These are phyloP conservation scores for Lachnum nothofagi DNA, from an alignment of 2,329 filamentous ascomycete genomes.

Conservation along the genomic window DNA sequence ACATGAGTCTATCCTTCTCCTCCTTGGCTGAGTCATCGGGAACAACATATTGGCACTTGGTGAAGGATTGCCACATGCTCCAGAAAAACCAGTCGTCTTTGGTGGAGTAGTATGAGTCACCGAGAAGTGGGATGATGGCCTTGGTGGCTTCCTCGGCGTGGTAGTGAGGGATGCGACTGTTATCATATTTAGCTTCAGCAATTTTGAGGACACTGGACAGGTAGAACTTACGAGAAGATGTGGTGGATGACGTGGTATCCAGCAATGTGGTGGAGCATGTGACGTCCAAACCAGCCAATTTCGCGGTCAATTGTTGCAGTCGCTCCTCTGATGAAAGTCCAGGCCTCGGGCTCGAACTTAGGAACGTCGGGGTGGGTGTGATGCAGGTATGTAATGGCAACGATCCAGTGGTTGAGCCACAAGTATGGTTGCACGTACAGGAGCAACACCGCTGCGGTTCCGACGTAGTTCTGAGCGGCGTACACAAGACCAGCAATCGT, in stretches of 20 bases:
- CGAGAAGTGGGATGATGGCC: slow-evolving; percentile 60
- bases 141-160: slow-evolving; percentile 87
- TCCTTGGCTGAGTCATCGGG: not conserved
- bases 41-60: not conserved
- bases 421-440: slow-evolving; percentile 83
- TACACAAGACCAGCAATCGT: slow-evolving; percentile 63
- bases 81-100: not conserved
- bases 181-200: not conserved
- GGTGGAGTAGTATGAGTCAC: slow-evolving; percentile 29
- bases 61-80: not conserved
- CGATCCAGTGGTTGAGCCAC: slow-evolving; percentile 97
- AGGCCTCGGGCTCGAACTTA: slow-evolving; percentile 77
- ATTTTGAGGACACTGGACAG: not conserved
- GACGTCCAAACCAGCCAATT: slow-evolving; percentile 87
- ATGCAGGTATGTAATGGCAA: slow-evolving; percentile 74
- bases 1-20: not conserved
- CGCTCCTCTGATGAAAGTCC: slow-evolving; percentile 87
- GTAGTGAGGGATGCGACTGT: slow-evolving; percentile 76
- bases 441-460: slow-evolving; percentile 84
- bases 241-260: slow-evolving; percentile 96
- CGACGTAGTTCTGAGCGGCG: slow-evolving; percentile 45
- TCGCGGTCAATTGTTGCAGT: slow-evolving; percentile 93
- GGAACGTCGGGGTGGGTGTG: slow-evolving; percentile 90
- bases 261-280: slow-evolving; percentile 86
- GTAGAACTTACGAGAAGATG: slow-evolving; percentile 66